Conservation (phyloP, 345 rosid genomes). For the Lepidium africanum region DNA sequence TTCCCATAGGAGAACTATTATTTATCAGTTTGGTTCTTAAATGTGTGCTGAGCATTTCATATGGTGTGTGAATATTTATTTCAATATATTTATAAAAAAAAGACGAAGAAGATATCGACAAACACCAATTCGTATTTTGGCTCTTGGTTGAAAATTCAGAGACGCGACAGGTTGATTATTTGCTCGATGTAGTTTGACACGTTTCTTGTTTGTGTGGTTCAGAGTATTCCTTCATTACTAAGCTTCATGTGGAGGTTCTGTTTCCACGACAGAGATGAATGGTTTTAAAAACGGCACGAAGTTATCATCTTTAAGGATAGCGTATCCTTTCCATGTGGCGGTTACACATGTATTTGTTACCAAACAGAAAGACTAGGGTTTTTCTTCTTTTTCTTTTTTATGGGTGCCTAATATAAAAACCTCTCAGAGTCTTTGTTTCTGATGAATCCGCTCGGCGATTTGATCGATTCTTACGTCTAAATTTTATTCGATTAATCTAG, state of each 20-base stretch:
- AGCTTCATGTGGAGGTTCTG: slow-evolving; percentile 14
- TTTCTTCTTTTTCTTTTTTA: neutral
- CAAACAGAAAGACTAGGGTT: slow-evolving; percentile 21
- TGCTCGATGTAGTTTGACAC: slow-evolving; percentile 4
- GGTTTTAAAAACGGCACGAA: neutral
- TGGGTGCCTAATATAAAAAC: neutral
- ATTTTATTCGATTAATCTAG: too few species aligned
- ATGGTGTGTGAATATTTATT: neutral
- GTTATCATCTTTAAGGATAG: neutral
- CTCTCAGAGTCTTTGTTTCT: accelerated
- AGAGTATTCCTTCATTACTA: neutral
- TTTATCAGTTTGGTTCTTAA: slow-evolving; percentile 17
- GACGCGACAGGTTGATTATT: neutral
- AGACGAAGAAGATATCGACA: neutral
- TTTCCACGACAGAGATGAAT: slow-evolving; percentile 14
- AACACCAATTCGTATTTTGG: neutral
- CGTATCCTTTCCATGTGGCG: neutral
- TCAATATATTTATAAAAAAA: neutral
- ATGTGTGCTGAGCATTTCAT: slow-evolving; percentile 14
- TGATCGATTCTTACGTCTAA: too few species aligned
- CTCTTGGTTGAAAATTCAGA: neutral
- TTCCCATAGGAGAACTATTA: neutral
- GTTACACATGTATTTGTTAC: neutral
- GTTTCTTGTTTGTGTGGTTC: slow-evolving; percentile 17
- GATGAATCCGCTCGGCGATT: neutral